Evolutionary conservation across 306 rosid species (phyloP), one percentile per base, ranked within the genome.

Genomic region (Alnus glutinosa): DNA sequence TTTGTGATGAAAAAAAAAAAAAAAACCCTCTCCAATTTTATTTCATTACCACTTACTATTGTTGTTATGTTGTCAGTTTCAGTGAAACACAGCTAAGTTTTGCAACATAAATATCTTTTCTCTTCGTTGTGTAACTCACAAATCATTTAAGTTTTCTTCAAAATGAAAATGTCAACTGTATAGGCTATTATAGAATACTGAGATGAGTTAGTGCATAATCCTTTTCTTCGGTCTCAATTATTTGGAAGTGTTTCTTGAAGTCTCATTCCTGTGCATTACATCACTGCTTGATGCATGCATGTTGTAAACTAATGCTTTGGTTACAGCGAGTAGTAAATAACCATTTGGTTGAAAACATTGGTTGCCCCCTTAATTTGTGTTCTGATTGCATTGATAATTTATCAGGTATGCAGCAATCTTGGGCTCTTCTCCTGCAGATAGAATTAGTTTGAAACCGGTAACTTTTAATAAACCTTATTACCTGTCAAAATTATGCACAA

Each of bases 361-460:
- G 16, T 79, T 63, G 15, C 36, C 13, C 44, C 16, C 7, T 62
- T 74, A 30, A 70, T 44, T 52, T 55, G 16, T 55, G 16, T 55
- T 78, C 75, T 74, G 23, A 71, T 75, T 67, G 57, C 57, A 69
- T 52, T 47, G 8, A 80, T 84, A 62, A 81, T 80, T 80, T 63
- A 71, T 79, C 88, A 94, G 98, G 91, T 94, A 94, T 86, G 92
- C 98, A 0, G 97, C 97, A 83, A 91, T 94, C 74, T 87, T 92
- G 97, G 98, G 98, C 70, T 55, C 97, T 68, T 91, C 97, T 62
- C 89, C 83, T 70, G 88, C 83, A 39, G 86, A 75, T 70, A 87
- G 85, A 85, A 83, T 91, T 87, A 87, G 91, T 79, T 78, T 89
- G 89, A 91, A 80, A 7, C 97, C 87, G 91, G 98, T 94, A 86